These are phyloP conservation scores for Moesziomyces globuligerus DNA, from an alignment of 1,284 basidiomycete genomes.

Conservation along the genomic window DNA sequence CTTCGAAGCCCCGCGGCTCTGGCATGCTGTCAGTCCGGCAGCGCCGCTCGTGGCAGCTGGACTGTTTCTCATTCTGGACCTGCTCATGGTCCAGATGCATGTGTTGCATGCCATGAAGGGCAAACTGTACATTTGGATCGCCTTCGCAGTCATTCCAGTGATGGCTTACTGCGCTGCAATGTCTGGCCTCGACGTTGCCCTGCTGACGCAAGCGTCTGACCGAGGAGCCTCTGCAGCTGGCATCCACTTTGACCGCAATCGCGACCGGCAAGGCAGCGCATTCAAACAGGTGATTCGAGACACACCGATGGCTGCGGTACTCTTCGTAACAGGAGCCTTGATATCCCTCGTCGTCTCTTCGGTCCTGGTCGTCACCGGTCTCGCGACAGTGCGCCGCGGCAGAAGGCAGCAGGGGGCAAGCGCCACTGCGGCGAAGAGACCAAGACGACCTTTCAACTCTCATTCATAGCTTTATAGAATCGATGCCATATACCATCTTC, in stretches of 20 bases:
- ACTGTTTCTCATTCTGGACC: conserved; percentile 17
- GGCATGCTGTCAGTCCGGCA: conserved; percentile 16
- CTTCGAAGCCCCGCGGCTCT: conserved; percentile 23
- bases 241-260: conserved; percentile 21
- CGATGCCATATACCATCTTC: conserved; percentile 6
- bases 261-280: not conserved
- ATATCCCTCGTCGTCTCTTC: not conserved
- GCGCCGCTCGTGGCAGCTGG: conserved; percentile 9
- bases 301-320: conserved; percentile 9
- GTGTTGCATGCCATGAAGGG: not conserved
- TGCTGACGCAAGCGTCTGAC: conserved; percentile 6
- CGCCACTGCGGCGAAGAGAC: no score
- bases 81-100: conserved; percentile 4
- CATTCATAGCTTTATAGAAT: no score
- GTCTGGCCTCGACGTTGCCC: conserved; percentile 6
- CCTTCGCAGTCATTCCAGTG: not conserved
- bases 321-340: not conserved
- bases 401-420: no score
- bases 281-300: conserved; percentile 16
- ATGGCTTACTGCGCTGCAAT: conserved; percentile 9
- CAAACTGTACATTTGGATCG: not conserved
- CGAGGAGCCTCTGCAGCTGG: conserved; percentile 11
- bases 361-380: not conserved
- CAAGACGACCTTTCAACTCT: no score
- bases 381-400: no score